Conservation (phyloP, 495 filamentous ascomycete genomes). For the Penicillium alfredii region DNA sequence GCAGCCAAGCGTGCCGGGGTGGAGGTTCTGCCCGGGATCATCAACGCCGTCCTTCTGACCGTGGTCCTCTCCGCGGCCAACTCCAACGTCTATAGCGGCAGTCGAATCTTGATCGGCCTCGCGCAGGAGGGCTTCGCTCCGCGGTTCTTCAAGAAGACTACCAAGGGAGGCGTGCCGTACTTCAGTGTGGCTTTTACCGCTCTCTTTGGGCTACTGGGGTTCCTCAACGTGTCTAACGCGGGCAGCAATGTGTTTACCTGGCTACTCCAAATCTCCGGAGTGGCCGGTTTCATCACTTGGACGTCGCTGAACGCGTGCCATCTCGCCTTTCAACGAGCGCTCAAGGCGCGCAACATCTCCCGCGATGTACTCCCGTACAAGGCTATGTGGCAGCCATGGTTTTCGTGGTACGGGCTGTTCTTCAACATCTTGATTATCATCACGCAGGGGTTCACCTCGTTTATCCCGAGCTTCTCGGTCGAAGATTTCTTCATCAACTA, state of each 20-base stretch:
- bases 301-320: slow-evolving; percentile 53
- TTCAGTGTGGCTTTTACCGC: slow-evolving; percentile 46
- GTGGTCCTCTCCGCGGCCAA: slow-evolving; percentile 71
- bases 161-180: slow-evolving; percentile 48
- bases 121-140: slow-evolving; percentile 58
- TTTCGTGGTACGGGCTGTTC: slow-evolving; percentile 55
- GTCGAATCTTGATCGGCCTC: slow-evolving; percentile 58
- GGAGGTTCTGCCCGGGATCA: slow-evolving; percentile 59
- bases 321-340: slow-evolving; percentile 54
- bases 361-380: slow-evolving; percentile 53
- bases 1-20: slow-evolving; percentile 60
- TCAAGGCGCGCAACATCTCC: slow-evolving; percentile 52
- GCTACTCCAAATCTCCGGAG: slow-evolving; percentile 56
- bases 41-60: slow-evolving; percentile 73
- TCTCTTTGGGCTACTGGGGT: slow-evolving; percentile 46
- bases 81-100: slow-evolving; percentile 73
- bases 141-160: slow-evolving; percentile 45
- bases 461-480: slow-evolving; percentile 53
- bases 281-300: slow-evolving; percentile 67
- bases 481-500: slow-evolving; percentile 57
- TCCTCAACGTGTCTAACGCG: slow-evolving; percentile 43
- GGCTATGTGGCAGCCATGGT: slow-evolving; percentile 53
- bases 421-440: slow-evolving; percentile 60
- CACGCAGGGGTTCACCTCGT: slow-evolving; percentile 65
- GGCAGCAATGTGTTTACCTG: slow-evolving; percentile 52